Evolutionary conservation across 768 basidiomycete genomes (phyloP).

Genomic region (Arthromyces matolae): DNA sequence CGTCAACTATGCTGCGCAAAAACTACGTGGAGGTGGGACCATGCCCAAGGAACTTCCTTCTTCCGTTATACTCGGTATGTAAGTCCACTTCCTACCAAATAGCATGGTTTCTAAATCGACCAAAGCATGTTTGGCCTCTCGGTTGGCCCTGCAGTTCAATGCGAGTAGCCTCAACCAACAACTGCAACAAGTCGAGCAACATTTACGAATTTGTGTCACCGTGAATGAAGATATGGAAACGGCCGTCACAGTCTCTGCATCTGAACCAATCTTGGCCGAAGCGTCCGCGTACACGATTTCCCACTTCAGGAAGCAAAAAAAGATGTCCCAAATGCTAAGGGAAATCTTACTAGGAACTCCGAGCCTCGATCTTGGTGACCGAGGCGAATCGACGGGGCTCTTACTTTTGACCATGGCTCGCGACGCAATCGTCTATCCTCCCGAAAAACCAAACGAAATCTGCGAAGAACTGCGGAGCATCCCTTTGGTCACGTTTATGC

Average conservation of each 20-base stretch:
- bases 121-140: background rate
- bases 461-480: too few species aligned
- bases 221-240: background rate
- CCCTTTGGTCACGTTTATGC: too few species aligned
- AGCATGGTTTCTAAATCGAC: background rate
- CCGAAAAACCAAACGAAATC: too few species aligned
- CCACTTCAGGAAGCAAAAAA: too few species aligned
- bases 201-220: background rate
- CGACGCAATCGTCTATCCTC: background rate
- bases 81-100: background rate
- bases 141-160: background rate
- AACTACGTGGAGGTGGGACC: background rate
- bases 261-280: background rate
- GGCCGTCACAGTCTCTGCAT: background rate
- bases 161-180: background rate
- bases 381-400: background rate
- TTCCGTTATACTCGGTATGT: too few species aligned
- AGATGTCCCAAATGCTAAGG: background rate
- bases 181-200: background rate
- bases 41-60: too few species aligned
- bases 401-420: background rate
- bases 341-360: background rate
- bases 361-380: background rate
- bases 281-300: too few species aligned
- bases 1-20: background rate